Percentiles rank a stretch among this genome's conserved stretches.
These are phyloP conservation scores for Mortierella sp. DNA, from an alignment of 371 early-diverging fungal species.

Conservation along the genomic window DNA sequence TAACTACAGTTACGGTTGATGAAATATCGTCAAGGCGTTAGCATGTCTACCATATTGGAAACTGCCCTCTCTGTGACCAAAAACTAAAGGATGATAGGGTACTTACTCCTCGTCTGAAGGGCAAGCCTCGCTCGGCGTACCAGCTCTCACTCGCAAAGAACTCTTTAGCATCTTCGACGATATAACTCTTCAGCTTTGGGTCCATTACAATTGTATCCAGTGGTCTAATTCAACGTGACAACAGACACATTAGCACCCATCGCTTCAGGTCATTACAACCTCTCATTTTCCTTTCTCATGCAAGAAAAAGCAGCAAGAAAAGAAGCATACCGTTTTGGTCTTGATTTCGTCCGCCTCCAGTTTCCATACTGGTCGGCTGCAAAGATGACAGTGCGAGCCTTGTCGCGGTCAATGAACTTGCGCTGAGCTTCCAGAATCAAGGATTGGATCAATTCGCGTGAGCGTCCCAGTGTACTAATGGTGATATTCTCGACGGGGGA, in stretches of 20 bases:
- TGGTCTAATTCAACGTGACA: conserved; percentile 53
- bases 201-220: conserved; percentile 77
- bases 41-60: too few relatives aligned
- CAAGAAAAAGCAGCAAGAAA: neutral
- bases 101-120: conserved; percentile 88
- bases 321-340: conserved; percentile 44
- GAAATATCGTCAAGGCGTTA: neutral
- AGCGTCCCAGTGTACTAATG: conserved; percentile 73
- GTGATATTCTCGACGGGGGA: conserved; percentile 67
- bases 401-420: conserved; percentile 70
- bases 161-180: conserved; percentile 84
- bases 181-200: conserved; percentile 64
- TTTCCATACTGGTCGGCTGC: conserved; percentile 78
- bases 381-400: conserved; percentile 74
- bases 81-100: neutral
- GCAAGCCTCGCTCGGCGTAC: conserved; percentile 93
- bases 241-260: neutral
- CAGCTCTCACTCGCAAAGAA: conserved; percentile 86
- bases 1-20: conserved; percentile 58
- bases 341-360: conserved; percentile 63
- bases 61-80: too few relatives aligned
- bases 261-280: neutral
- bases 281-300: neutral
- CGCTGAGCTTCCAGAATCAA: conserved; percentile 70
- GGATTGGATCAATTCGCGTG: conserved; percentile 63